Evolutionary conservation across 2,329 filamentous ascomycete species (phyloP).

Genomic region (Aspergillus glaucus): DNA sequence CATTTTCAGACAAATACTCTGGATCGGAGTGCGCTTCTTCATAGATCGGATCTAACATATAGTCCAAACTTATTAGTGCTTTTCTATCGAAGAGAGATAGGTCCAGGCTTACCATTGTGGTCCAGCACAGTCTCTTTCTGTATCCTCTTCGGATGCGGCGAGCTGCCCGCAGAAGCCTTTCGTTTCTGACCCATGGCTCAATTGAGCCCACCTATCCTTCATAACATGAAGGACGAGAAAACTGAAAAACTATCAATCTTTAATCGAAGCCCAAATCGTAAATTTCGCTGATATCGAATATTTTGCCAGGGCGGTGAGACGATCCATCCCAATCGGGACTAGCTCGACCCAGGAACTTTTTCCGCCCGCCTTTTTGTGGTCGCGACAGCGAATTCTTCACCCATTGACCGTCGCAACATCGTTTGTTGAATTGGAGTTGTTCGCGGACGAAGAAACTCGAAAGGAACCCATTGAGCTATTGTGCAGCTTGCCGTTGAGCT

Average conservation of each 20-base stretch:
- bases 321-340: slow-evolving; percentile 16
- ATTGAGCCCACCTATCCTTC: not conserved
- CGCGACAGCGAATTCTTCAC: slow-evolving; percentile 18
- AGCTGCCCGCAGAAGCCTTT: slow-evolving; percentile 23
- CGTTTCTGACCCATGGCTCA: slow-evolving; percentile 31
- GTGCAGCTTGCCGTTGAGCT: slow-evolving; percentile 6
- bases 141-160: slow-evolving; percentile 23
- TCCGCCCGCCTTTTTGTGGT: slow-evolving; percentile 26
- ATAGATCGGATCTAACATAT: slow-evolving; percentile 30
- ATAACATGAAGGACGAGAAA: slow-evolving; percentile 5
- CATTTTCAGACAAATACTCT: slow-evolving; percentile 22
- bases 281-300: slow-evolving; percentile 13
- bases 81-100: slow-evolving; percentile 3
- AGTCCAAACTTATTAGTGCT: not conserved
- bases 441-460: slow-evolving; percentile 6
- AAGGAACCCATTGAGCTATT: slow-evolving; percentile 2
- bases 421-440: slow-evolving; percentile 8
- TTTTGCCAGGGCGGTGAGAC: slow-evolving; percentile 32
- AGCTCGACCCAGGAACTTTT: slow-evolving; percentile 28
- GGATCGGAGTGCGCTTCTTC: slow-evolving; percentile 30
- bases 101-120: slow-evolving; percentile 20
- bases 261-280: not conserved
- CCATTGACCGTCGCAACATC: slow-evolving; percentile 10
- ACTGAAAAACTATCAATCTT: not conserved
- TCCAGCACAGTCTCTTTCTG: slow-evolving; percentile 23